Evolutionary conservation across 2,329 filamentous ascomycete species (phyloP), one percentile per base, ranked within the genome.

Genomic region (Diaporthe batatas): DNA sequence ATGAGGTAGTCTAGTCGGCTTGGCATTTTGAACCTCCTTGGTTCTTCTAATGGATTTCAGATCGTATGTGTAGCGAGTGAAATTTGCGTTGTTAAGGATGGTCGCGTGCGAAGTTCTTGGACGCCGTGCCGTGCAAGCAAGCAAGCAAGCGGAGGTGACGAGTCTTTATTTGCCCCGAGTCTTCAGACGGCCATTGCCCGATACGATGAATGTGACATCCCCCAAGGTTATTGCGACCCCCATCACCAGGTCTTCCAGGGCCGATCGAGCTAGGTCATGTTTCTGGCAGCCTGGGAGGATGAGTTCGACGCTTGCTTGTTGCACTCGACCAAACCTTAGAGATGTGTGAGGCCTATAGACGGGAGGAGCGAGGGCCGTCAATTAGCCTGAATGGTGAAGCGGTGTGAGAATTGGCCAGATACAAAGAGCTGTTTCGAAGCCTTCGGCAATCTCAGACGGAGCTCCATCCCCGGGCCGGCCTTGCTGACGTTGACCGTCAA

Each of bases 271-370:
- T 23, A 6, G 29, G 34, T 36, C 44, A 23, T 51, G 42, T 51
- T 34, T 51, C 59, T 34, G 36, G 36, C n/a, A 36, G 59, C 59
- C 59, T 65, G 21, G 44, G 8, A 65, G 59, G 59, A 51, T 51
- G 2, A 36, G 21, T 2, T 16, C 2, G 36, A 16, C 6, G 29
- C 42, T n/a, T n/a, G 59, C 18, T 29, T 44, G 8, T 34, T 34
- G 29, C 25, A 34, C 34, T 49, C 2, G 59, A 64, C 42, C 59
- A 64, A 34, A 64, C 21, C 16, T 64, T 8, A 16, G 7, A 34
- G 6, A 7, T 14, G n/a, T 5, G 16, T 5, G 18, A n/a, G 25
- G 11, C 7, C 44, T 8, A 2, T 18, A 47, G 7, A 39, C 12
- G 42, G 2, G 32, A 8, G 8, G 1, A 12, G 23, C 2, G 2